Base-by-base conservation (phyloP, 2,329 filamentous ascomycete species). In the Cercospora sojina region DNA sequence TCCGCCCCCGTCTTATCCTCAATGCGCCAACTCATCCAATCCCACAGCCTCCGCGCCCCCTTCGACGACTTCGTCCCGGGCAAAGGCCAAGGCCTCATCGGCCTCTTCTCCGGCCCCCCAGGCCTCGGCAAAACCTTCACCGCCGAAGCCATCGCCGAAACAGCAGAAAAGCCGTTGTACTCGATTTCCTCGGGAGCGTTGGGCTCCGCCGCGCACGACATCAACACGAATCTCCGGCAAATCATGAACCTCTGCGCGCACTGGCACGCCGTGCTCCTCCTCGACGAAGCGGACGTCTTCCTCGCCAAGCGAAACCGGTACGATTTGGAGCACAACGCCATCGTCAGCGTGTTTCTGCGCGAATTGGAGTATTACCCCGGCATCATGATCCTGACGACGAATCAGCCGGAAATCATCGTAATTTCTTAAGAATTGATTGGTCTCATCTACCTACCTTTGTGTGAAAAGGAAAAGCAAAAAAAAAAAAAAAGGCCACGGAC, bases 341-440 rank as follows among this genome's bases (percentile, higher is more conserved):
- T 93, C 1, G 92, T 96, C 59, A 91, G 88, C 76, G 91, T 96
- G 70, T 96, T 96, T 81, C 81, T 96, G 2, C 87, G 91, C 0
- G 84, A 93, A 64, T 83, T 96, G 0, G 92, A 96, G 77, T 96
- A 96, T 77, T 96, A 96, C 0, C 95, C 91, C 74, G 93, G 91
- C 1, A 95, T 95, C 78, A 87, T 89, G 79, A 31, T 67, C 8
- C 25, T 67, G 7, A 67, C 65, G 5, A 67, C 65, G 12, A 67
- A 67, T 47, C 55, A 63, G 31, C 64, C 55, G 2, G 59, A 64
- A 3, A 41, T 64, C 4, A 63, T 66, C 18, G n/a, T n/a, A n/a
- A n/a, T n/a, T n/a, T n/a, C n/a, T n/a, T n/a, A n/a, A n/a, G n/a
- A n/a, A n/a, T n/a, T n/a, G n/a, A n/a, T n/a, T n/a, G n/a, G n/a